These are phyloP conservation scores for Fremontodendron californicum DNA, from an alignment of 345 rosid genomes.

Conservation along the genomic window DNA sequence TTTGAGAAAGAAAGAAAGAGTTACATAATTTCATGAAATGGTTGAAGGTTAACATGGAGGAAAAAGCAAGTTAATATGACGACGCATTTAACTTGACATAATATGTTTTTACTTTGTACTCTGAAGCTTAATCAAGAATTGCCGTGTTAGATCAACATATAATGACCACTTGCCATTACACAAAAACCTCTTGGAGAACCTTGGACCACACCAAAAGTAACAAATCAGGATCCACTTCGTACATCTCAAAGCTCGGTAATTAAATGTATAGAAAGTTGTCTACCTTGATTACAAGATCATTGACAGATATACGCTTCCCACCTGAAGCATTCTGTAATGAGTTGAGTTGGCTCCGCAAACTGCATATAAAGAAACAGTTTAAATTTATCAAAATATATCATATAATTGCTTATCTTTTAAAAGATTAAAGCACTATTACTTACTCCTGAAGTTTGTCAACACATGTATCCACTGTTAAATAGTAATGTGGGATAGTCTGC, in stretches of 20 bases:
- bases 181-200: not conserved
- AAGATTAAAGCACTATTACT: constrained; percentile 24
- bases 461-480: constrained; percentile 83
- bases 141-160: not conserved
- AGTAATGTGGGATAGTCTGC: constrained; percentile 98
- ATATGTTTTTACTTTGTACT: not conserved
- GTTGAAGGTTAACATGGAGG: not conserved
- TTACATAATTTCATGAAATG: not conserved
- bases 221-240: not conserved
- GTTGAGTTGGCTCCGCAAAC: constrained; percentile 77
- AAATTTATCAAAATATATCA: constrained; percentile 4
- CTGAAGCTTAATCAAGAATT: not conserved
- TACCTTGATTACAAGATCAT: constrained; percentile 99
- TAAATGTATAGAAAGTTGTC: not conserved
- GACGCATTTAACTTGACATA: not conserved
- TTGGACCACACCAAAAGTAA: not conserved
- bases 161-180: not conserved
- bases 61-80: not conserved
- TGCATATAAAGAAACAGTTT: constrained; percentile 30
- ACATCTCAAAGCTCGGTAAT: not conserved
- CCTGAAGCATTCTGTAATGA: constrained; percentile 85
- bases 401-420: not conserved
- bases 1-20: not conserved
- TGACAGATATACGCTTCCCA: constrained; percentile 85
- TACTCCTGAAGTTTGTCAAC: constrained; percentile 92